Evolutionary conservation across 805 yeast genomes (phyloP), one percentile per base, ranked within the genome.

Genomic region (Candida taoyuanica): DNA sequence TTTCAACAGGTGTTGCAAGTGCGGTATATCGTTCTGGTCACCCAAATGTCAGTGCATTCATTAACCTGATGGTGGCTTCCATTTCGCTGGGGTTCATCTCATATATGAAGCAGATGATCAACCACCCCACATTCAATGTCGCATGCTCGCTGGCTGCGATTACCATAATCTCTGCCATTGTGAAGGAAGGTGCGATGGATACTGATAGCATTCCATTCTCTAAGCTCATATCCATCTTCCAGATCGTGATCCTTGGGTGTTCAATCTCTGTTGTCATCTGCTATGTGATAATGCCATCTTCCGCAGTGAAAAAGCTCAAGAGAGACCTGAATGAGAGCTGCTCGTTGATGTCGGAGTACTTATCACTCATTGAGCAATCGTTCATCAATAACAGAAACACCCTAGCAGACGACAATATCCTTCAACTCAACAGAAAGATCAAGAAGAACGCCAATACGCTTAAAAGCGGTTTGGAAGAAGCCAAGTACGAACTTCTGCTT

Each of bases 81-180:
- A 53, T 64, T 3, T 74, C 85, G 0, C 61, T 84, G 17, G 93
- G 93, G 0, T 45, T 72, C 13, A 71, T 86, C 20, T 82, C 93
- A 1, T 81, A 70, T 50, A 68, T 76, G 65, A 85, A 86, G 47
- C 86, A 80, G 50, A 68, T 72, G 42, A 74, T 85, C 37, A 71
- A 73, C 49, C 76, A 73, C 51, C 80, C 74, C 15, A 81, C 84
- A 0, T 85, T 85, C 60, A 83, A 82, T 49, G 84, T 91, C 11
- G 91, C 95, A 0, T 82, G 93, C 50, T 78, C 88, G 0, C 62
- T 85, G 33, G 85, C 89, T 2, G 76, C 85, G 7, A 83, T 85
- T 36, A 72, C 83, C 4, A 62, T 85, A 17, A 78, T 85, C 3
- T 73, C 87, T 0, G 78, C 85, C 42, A 70, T 85, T 40, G 75